Base-by-base conservation (phyloP, 495 filamentous ascomycete genomes). In the Aspergillus hancockii region DNA sequence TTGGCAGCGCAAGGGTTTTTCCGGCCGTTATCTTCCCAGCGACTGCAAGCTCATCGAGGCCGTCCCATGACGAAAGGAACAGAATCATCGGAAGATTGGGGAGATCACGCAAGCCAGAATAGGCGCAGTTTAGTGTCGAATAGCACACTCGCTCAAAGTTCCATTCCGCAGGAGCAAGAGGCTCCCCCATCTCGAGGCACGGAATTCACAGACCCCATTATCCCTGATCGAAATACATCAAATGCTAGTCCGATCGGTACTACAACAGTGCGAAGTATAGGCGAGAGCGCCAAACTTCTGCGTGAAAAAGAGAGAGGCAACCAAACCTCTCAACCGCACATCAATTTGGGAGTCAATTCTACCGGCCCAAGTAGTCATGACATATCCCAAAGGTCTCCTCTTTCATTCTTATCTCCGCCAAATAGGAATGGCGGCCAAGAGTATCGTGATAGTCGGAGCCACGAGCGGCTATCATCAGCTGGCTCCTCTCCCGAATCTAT, bases 21-120 rank as follows among this genome's bases (percentile, higher is more conserved):
- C 65, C 87, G 88, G 9, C 94, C 94, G 18, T 96, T 98, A 94
- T 97, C 92, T 75, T 95, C 92, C 22, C 93, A 97, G 71, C 86
- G 90, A 68, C 79, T 97, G 50, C 94, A 98, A 72, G 93, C 92
- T 52, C 95, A 98, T 70, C 80, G 94, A 67, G 86, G 81, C 25
- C 76, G 83, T 13, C 83, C 83, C 16, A 60, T 68, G 61, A 80
- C 68, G 55, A 76, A 73, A 60, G 79, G 68, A 46, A 69, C 71
- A 9, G 67, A 75, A 9, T 69, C 74, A 10, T 76, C 71, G 34
- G 75, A 79, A 21, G 77, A 76, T 38, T 76, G 73, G 62, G 65
- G 62, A 4, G 81, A 80, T 58, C 73, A 80, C 23, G 69, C 60
- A 40, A 77, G 69, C 52, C 68, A 76, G 70, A 75, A 85, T 72